Evolutionary conservation across 2,329 filamentous ascomycete genomes (phyloP), one percentile per base, ranked within the genome.

Genomic region (Elsinoe arachidis): DNA sequence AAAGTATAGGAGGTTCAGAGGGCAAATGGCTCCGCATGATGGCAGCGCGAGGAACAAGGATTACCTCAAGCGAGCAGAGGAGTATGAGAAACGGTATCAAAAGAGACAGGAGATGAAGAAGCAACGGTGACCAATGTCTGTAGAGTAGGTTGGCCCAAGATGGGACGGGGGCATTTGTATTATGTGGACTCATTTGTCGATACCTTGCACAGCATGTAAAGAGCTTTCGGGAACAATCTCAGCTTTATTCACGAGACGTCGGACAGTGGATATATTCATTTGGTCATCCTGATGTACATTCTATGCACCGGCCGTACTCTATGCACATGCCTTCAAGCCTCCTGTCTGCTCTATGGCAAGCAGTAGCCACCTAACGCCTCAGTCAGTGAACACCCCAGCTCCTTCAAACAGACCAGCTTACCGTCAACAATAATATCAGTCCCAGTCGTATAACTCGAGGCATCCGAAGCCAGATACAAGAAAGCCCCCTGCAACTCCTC

Each of bases 401-500:
- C 7, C 14, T 21, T 30, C 11, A 7, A 10, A 14, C 12, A 5
- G 2, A 2, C 9, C 71, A 90, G 90, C 56, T 87, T 87, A 59
- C 88, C 88, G 69, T 93, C 88, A 49, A 91, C 80, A 61, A 88
- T 73, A 59, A 93, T 76, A 58, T 74, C 66, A 63, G 63, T 58
- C 0, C 83, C 89, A 7, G 88, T 95, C 15, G 86, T 90, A 73
- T 90, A 95, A 56, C 83, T 87, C n/a, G 85, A 82, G 3, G 88
- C 88, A 71, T 95, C 88, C 12, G 85, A 88, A 15, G 87, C 86
- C 58, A 95, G 76, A 72, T 90, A 93, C 49, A 95, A 73, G 69
- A 87, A 95, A 15, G 86, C 86, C 17, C 88, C 90, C 75, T 92
- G 91, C 64, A 95, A 77, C 75, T 95, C 89, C 60, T 82, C 80